Percentiles rank a stretch among this genome's conserved stretches.
These are phyloP conservation scores for Casuarina equisetifolia DNA, from an alignment of 306 rosid genomes.

Conservation along the genomic window DNA sequence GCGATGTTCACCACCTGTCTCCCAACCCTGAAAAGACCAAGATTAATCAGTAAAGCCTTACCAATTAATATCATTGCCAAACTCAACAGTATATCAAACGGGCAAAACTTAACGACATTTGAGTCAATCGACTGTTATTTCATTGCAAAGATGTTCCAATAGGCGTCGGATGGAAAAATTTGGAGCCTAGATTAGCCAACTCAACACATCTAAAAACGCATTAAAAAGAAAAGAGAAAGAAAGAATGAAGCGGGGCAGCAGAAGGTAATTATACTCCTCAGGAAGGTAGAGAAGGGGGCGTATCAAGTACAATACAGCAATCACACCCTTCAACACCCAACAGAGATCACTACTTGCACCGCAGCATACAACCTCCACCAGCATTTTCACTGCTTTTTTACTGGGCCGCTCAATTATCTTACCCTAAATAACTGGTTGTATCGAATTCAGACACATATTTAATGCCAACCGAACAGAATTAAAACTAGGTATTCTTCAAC, in stretches of 20 bases:
- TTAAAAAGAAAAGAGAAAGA: neutral
- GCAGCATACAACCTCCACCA: neutral
- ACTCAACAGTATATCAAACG: neutral
- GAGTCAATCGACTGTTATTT: no score
- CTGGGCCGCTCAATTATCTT: neutral
- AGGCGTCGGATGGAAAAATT: neutral
- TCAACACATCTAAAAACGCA: neutral
- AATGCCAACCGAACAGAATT: no score
- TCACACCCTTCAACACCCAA: neutral
- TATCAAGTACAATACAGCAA: neutral
- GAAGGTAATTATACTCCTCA: neutral
- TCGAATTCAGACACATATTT: neutral
- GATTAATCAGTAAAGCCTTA: neutral
- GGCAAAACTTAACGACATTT: neutral
- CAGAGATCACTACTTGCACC: neutral
- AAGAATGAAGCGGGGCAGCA: no score
- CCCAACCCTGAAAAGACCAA: conserved; percentile 19
- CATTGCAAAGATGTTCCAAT: neutral
- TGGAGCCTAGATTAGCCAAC: neutral
- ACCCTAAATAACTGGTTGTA: neutral
- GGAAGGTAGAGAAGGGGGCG: neutral
- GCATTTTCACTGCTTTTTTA: neutral
- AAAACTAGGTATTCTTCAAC: neutral
- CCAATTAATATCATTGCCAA: neutral
- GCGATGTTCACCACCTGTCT: conserved; percentile 45